Conservation (phyloP, 306 rosid species). For the Vicia faba region DNA sequence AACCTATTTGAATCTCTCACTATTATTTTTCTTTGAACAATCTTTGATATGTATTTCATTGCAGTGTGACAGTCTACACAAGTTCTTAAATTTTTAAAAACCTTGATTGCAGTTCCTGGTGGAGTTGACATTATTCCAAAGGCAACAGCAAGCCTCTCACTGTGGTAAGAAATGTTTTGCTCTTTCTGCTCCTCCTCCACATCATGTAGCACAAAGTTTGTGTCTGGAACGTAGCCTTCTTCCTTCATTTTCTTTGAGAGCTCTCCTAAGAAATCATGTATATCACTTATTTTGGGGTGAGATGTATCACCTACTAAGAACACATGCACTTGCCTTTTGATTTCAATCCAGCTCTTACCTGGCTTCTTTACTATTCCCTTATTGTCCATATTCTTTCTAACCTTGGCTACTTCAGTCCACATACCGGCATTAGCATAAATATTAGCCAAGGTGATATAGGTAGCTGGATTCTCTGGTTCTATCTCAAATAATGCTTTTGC, state of each 20-base stretch:
- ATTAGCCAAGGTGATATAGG: slow-evolving; percentile 65
- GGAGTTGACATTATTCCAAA: slow-evolving; percentile 72
- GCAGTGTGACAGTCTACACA: slow-evolving; percentile 71
- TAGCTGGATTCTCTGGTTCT: slow-evolving; percentile 74
- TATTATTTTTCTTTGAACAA: slow-evolving; percentile 49
- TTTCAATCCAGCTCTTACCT: slow-evolving; percentile 73
- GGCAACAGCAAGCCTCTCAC: slow-evolving; percentile 72
- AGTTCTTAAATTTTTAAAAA: slow-evolving; percentile 69
- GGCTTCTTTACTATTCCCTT: slow-evolving; percentile 56
- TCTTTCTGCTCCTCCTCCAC: slow-evolving; percentile 71
- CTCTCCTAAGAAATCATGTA: slow-evolving; percentile 50
- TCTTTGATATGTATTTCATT: slow-evolving; percentile 59
- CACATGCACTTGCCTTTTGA: slow-evolving; percentile 58
- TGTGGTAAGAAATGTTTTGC: slow-evolving; percentile 67
- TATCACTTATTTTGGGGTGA: slow-evolving; percentile 60
- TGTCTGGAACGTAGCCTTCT: slow-evolving; percentile 72
- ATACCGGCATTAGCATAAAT: slow-evolving; percentile 65
- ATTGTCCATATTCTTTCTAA: slow-evolving; percentile 58
- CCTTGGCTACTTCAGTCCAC: slow-evolving; percentile 57
- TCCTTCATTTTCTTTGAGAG: slow-evolving; percentile 61
- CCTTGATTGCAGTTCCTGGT: slow-evolving; percentile 57
- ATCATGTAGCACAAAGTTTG: slow-evolving; percentile 66
- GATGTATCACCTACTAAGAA: slow-evolving; percentile 64
- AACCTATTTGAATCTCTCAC: slow-evolving; percentile 72
- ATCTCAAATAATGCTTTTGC: slow-evolving; percentile 63